A percentile compares a stretch with the other conserved stretches of the same genome.
Evolutionary conservation across 768 basidiomycete genomes (phyloP).

Genomic region (Termitomyces sp.): DNA sequence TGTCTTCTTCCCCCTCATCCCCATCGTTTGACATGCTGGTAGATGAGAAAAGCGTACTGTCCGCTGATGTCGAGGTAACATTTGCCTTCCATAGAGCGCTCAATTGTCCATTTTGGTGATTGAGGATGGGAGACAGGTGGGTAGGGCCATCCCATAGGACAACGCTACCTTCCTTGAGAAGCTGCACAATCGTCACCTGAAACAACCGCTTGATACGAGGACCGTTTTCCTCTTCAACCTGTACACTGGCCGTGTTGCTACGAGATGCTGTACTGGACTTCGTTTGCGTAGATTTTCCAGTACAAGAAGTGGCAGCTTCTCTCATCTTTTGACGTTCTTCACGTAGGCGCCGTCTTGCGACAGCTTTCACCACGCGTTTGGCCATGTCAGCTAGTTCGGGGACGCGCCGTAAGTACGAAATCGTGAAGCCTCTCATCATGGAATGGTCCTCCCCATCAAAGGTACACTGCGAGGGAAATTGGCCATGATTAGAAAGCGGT

Average conservation of each 20-base stretch:
- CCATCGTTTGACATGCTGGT: slow-evolving; percentile 10
- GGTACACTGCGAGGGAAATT: neutral
- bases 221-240: slow-evolving; percentile 21
- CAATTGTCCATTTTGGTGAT: slow-evolving; percentile 12
- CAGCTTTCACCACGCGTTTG: slow-evolving; percentile 56
- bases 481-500: slow-evolving; percentile 4
- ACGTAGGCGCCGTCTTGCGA: slow-evolving; percentile 46
- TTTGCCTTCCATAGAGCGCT: slow-evolving; percentile 47
- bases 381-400: slow-evolving; percentile 68
- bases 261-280: neutral
- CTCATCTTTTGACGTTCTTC: slow-evolving; percentile 41
- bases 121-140: slow-evolving; percentile 23
- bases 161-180: slow-evolving; percentile 70
- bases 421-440: slow-evolving; percentile 47
- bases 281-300: neutral
- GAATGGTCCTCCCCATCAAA: neutral
- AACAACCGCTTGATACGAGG: slow-evolving; percentile 66
- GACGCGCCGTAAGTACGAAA: slow-evolving; percentile 73
- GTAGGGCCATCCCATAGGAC: slow-evolving; percentile 67
- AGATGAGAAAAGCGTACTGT: slow-evolving; percentile 26
- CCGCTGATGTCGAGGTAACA: slow-evolving; percentile 21
- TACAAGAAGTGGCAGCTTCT: slow-evolving; percentile 13
- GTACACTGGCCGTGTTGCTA: neutral
- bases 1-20: slow-evolving; percentile 34
- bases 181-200: slow-evolving; percentile 53